These are phyloP conservation scores for Neopestalotiopsis sp. DNA, from an alignment of 2,329 filamentous ascomycete species.

Conservation along the genomic window DNA sequence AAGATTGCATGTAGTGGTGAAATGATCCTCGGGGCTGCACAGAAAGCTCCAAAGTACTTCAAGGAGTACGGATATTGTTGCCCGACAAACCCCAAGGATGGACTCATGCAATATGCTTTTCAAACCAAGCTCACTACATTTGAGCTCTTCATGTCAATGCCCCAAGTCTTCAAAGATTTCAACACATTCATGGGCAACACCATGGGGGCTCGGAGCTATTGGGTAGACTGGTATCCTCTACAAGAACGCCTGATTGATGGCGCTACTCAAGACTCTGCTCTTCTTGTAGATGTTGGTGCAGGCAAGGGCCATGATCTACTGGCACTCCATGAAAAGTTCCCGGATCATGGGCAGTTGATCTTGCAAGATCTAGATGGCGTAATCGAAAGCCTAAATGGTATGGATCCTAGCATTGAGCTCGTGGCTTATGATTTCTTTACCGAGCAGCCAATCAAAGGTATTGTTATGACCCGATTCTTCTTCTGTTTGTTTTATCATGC, in stretches of 20 bases:
- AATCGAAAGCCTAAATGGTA: neutral
- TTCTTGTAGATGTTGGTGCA: conserved; percentile 51
- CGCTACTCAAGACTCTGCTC: conserved; percentile 12
- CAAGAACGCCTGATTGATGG: conserved; percentile 32
- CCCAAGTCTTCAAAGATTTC: conserved; percentile 29
- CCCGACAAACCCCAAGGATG: conserved; percentile 29
- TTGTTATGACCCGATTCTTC: neutral
- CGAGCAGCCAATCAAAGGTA: neutral
- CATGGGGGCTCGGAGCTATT: conserved; percentile 31
- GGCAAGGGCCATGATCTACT: conserved; percentile 45
- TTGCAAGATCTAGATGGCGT: conserved; percentile 36
- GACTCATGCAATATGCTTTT: conserved; percentile 34
- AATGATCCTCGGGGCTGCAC: neutral
- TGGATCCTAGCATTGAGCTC: neutral
- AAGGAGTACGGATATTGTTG: conserved; percentile 30
- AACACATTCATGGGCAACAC: conserved; percentile 34
- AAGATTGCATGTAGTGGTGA: neutral
- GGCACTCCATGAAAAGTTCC: neutral
- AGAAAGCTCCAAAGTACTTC: conserved; percentile 24
- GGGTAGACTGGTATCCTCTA: conserved; percentile 34
- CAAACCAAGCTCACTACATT: conserved; percentile 30
- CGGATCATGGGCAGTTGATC: conserved; percentile 33
- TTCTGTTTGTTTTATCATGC: neutral
- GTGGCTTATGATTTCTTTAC: conserved; percentile 7
- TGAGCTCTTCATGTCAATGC: conserved; percentile 26